These are phyloP conservation scores for Bretziella fagacearum DNA, from an alignment of 2,329 filamentous ascomycete species.

Conservation along the genomic window DNA sequence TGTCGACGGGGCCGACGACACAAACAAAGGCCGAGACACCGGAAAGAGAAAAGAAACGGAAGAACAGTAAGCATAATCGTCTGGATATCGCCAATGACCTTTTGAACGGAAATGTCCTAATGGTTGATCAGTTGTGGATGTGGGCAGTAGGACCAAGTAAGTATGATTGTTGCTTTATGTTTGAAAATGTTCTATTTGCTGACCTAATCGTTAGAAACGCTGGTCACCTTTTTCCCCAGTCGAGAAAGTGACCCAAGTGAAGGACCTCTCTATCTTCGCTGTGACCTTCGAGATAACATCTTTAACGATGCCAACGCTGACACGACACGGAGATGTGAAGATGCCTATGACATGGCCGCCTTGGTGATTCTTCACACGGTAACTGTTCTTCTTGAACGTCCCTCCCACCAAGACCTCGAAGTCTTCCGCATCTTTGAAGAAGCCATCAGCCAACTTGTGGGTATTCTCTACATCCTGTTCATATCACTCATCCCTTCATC, in stretches of 20 bases:
- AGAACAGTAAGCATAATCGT: background rate
- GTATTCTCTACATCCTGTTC: slow-evolving; percentile 7
- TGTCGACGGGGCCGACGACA: no score
- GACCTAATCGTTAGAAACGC: slow-evolving; percentile 24
- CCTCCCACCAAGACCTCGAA: slow-evolving; percentile 43
- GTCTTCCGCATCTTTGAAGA: slow-evolving; percentile 50
- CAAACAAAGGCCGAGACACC: background rate
- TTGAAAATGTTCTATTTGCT: rapidly evolving
- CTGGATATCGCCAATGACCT: slow-evolving; percentile 24
- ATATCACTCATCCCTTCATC: no score
- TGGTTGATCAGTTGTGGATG: slow-evolving; percentile 51
- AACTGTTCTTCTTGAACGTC: slow-evolving; percentile 41
- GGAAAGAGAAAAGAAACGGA: background rate
- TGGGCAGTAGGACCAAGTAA: slow-evolving; percentile 38
- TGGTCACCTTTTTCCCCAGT: slow-evolving; percentile 38
- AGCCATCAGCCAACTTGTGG: slow-evolving; percentile 43
- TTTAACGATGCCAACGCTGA: slow-evolving; percentile 52
- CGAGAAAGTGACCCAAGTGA: slow-evolving; percentile 37
- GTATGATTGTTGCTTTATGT: no score
- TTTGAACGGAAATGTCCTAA: slow-evolving; percentile 41
- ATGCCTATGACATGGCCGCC: slow-evolving; percentile 43
- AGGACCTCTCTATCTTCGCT: slow-evolving; percentile 39
- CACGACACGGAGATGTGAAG: slow-evolving; percentile 43
- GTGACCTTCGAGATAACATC: slow-evolving; percentile 44
- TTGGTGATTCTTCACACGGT: slow-evolving; percentile 45